Evolutionary conservation across 1,284 basidiomycete species (phyloP).

Genomic region (Trametes sp.): DNA sequence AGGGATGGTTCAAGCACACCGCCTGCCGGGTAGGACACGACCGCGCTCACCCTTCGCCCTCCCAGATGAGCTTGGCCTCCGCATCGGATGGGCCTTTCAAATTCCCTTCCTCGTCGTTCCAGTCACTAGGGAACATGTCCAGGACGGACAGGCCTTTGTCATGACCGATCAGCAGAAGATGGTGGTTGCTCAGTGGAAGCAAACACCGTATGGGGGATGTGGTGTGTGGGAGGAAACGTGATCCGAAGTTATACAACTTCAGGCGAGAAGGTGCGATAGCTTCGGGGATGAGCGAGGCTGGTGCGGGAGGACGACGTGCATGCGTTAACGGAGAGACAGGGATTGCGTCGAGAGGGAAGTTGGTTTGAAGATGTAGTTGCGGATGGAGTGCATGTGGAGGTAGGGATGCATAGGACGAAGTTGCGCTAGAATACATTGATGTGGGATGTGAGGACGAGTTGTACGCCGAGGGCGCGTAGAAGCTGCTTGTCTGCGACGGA

Average conservation of each 20-base stretch:
- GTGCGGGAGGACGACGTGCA: slow-evolving; percentile 44
- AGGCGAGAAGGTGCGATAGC: slow-evolving; percentile 65
- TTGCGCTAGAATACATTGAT: slow-evolving; percentile 31
- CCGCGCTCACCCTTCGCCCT: slow-evolving; percentile 71
- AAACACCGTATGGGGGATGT: slow-evolving; percentile 74
- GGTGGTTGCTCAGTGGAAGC: slow-evolving; percentile 69
- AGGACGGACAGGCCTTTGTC: slow-evolving; percentile 80
- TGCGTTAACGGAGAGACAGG: slow-evolving; percentile 42
- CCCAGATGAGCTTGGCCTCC: slow-evolving; percentile 69
- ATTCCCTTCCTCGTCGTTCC: slow-evolving; percentile 55
- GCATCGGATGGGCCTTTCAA: slow-evolving; percentile 75
- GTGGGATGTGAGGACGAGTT: slow-evolving; percentile 20
- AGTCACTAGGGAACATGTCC: slow-evolving; percentile 77
- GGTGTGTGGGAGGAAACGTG: slow-evolving; percentile 82
- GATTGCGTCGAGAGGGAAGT: slow-evolving; percentile 40
- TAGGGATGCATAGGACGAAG: slow-evolving; percentile 22
- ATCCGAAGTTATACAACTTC: slow-evolving; percentile 77
- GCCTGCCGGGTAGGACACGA: not conserved
- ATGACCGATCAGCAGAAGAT: slow-evolving; percentile 74
- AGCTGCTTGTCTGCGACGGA: slow-evolving; percentile 15
- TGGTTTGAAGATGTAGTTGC: slow-evolving; percentile 55
- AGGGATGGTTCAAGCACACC: slow-evolving; percentile 25
- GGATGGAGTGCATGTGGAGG: slow-evolving; percentile 25
- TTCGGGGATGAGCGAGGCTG: slow-evolving; percentile 58
- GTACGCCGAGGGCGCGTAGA: slow-evolving; percentile 23